Conservation (phyloP, 495 filamentous ascomycete species). For the Penicillium macrosclerotiorum region DNA sequence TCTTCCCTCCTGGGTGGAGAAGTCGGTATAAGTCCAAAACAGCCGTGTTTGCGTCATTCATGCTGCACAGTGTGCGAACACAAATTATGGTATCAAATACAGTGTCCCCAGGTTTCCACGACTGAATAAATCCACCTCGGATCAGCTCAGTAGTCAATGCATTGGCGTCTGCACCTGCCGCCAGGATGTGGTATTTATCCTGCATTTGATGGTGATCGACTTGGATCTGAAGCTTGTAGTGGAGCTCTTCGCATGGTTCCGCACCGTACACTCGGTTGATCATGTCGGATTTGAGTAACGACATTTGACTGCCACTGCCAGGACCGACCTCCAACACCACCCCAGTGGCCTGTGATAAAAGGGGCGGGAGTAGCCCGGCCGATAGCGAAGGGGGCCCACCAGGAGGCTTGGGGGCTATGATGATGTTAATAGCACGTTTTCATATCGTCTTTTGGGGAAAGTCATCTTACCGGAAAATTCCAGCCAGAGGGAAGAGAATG, state of each 20-base stretch:
- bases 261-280: neutral
- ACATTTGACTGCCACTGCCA: neutral
- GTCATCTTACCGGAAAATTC: neutral
- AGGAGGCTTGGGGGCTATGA: neutral
- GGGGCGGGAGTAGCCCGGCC: neutral
- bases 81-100: neutral
- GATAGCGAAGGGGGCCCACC: neutral
- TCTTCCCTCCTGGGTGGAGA: neutral
- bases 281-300: neutral
- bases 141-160: neutral
- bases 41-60: neutral
- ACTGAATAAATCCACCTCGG: neutral
- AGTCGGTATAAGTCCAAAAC: neutral
- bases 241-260: neutral
- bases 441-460: neutral
- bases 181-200: neutral
- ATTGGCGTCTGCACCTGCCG: neutral
- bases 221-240: neutral
- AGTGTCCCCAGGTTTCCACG: neutral
- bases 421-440: neutral
- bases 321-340: neutral
- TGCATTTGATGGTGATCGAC: neutral
- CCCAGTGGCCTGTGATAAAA: neutral
- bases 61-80: neutral
- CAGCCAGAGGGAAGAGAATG: slow-evolving; percentile 1